phyloP scores from a whole-genome alignment of 805 yeast genomes.

The Maudiozyma bulderi region DNA sequence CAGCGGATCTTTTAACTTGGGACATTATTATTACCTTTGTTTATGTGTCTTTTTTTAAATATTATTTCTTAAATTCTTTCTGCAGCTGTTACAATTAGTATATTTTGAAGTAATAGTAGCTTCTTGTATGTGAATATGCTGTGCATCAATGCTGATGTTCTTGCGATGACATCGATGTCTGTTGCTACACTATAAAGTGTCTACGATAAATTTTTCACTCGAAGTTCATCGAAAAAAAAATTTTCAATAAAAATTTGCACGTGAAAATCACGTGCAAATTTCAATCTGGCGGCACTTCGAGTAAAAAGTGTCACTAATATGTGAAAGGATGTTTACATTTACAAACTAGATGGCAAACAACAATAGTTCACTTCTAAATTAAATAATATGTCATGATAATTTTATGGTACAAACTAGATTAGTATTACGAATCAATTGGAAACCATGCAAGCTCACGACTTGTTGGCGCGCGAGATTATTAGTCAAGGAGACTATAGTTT shows the following conservation, averaged over 20 bases:
- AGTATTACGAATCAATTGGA: too few relatives aligned
- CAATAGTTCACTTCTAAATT: too few relatives aligned
- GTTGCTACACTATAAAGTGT: neutral
- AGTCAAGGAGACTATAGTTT: too few relatives aligned
- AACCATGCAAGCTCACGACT: too few relatives aligned
- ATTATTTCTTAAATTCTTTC: neutral
- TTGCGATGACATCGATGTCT: neutral
- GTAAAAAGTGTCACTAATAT: too few relatives aligned
- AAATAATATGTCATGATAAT: too few relatives aligned
- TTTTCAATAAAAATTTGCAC: neutral
- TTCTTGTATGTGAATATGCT: neutral
- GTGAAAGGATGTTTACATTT: too few relatives aligned
- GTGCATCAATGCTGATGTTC: neutral
- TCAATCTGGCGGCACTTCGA: too few relatives aligned
- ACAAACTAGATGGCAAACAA: too few relatives aligned
- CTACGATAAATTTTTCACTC: neutral
- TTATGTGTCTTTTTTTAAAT: neutral
- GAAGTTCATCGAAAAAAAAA: neutral
- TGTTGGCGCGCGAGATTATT: too few relatives aligned
- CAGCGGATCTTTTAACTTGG: constrained; percentile 20
- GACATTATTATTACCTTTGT: constrained; percentile 7
- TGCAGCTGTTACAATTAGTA: neutral
- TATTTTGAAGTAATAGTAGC: neutral
- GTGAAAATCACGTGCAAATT: neutral
- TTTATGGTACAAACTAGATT: too few relatives aligned